These are phyloP conservation scores for Psilocybe azurescens DNA, from an alignment of 768 basidiomycete species.

Conservation along the genomic window DNA sequence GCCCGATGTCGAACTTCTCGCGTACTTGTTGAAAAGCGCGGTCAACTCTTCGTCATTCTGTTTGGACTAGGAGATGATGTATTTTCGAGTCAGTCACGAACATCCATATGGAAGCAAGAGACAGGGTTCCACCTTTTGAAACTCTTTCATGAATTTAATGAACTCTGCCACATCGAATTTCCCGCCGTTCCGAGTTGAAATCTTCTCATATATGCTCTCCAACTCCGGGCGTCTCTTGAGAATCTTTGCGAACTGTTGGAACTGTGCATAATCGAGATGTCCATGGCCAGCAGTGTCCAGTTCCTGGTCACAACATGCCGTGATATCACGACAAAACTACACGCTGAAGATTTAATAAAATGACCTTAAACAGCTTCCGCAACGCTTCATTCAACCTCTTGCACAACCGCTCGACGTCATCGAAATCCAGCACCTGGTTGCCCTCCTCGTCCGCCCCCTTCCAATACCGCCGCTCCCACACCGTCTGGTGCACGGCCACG, in stretches of 20 bases:
- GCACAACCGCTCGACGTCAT: constrained; percentile 76
- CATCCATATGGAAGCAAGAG: background rate
- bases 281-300: constrained; percentile 62
- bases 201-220: constrained; percentile 59
- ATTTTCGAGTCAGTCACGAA: background rate
- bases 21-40: constrained; percentile 41
- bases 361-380: constrained; percentile 60
- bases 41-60: constrained; percentile 38
- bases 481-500: constrained; percentile 62
- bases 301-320: constrained; percentile 46
- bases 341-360: constrained; percentile 10
- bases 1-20: constrained; percentile 14
- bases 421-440: constrained; percentile 69
- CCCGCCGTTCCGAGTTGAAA: constrained; percentile 35
- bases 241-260: constrained; percentile 81
- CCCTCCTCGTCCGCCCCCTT: constrained; percentile 67
- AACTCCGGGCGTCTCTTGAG: constrained; percentile 89
- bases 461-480: constrained; percentile 89
- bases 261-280: constrained; percentile 78
- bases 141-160: constrained; percentile 49
- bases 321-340: background rate
- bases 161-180: constrained; percentile 49
- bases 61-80: constrained; percentile 33
- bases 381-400: constrained; percentile 71
- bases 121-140: constrained; percentile 41